phyloP scores from a whole-genome alignment of 306 rosid species.

The Vigna radiata region DNA sequence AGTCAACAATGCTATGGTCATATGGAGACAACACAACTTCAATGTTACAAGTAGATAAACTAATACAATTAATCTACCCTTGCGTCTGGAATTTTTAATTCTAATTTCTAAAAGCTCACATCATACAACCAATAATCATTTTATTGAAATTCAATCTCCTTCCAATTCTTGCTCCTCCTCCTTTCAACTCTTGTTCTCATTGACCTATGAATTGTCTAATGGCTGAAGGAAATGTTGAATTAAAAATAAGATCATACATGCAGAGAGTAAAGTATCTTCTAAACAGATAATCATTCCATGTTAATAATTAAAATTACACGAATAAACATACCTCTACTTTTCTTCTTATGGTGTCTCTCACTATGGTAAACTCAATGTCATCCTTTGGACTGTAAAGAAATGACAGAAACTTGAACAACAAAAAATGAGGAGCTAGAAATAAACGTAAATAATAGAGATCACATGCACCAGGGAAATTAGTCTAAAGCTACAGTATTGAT shows the following conservation, averaged over 20 bases:
- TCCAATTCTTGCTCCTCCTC: neutral
- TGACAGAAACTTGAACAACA: constrained; percentile 28
- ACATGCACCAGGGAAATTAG: constrained; percentile 12
- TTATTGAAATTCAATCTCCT: neutral
- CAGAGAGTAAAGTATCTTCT: neutral
- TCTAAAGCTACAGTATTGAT: neutral
- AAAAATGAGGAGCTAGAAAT: constrained; percentile 11
- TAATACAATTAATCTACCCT: neutral
- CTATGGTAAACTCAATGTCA: constrained; percentile 90
- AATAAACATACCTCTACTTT: constrained; percentile 78
- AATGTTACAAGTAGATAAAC: neutral
- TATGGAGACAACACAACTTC: constrained; percentile 5
- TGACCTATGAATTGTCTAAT: constrained; percentile 28
- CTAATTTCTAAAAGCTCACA: constrained; percentile 12
- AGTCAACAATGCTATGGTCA: constrained; percentile 1
- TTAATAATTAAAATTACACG: constrained; percentile 15
- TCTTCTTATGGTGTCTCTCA: constrained; percentile 78
- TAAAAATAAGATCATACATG: constrained; percentile 26
- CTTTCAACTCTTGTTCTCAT: neutral
- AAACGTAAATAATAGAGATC: constrained; percentile 26
- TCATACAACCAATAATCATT: constrained; percentile 6
- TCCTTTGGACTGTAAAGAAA: constrained; percentile 74
- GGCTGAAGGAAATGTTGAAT: constrained; percentile 3
- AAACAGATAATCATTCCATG: constrained; percentile 18
- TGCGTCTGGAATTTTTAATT: neutral